Percentiles rank a stretch among this genome's conserved stretches.
phyloP scores from a whole-genome alignment of 2,329 filamentous ascomycete species.

The Leptodontidium sp. region DNA sequence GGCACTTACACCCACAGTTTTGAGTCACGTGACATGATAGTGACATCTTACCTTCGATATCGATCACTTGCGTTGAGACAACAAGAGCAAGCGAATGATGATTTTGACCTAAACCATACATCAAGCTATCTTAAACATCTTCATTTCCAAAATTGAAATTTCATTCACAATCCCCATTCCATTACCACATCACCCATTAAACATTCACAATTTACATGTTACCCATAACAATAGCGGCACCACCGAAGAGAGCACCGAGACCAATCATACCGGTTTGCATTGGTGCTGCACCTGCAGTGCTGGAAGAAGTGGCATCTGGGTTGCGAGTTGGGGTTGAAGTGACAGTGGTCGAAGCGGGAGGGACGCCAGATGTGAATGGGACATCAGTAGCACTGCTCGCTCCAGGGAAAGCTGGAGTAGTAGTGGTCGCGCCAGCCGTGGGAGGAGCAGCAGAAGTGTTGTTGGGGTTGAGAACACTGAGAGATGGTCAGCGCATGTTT shows the following conservation, averaged over 20 bases:
- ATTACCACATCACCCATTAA: constrained; percentile 5
- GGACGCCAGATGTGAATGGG: constrained; percentile 64
- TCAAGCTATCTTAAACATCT: background rate
- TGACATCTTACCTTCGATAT: no score
- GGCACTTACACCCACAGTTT: background rate
- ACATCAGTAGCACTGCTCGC: constrained; percentile 56
- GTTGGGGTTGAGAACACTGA: constrained; percentile 64
- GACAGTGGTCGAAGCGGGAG: constrained; percentile 51
- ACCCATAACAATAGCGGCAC: constrained; percentile 41
- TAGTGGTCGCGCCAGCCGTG: constrained; percentile 52
- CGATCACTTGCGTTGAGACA: no score
- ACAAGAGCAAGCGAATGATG: background rate
- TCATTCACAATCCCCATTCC: constrained; percentile 7
- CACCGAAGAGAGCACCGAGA: constrained; percentile 56
- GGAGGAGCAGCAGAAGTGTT: constrained; percentile 48
- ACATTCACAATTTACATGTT: constrained; percentile 1
- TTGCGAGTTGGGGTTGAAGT: constrained; percentile 36
- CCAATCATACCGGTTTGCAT: constrained; percentile 52
- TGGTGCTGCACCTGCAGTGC: constrained; percentile 49
- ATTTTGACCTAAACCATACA: constrained; percentile 7
- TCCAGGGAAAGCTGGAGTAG: constrained; percentile 61
- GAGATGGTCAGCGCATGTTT: background rate
- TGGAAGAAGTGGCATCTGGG: constrained; percentile 39
- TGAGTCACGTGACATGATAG: background rate
- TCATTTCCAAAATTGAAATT: no score